These are phyloP conservation scores for Heliamphora pulchella DNA, from an alignment of 179 eudicot species.

Conservation along the genomic window DNA sequence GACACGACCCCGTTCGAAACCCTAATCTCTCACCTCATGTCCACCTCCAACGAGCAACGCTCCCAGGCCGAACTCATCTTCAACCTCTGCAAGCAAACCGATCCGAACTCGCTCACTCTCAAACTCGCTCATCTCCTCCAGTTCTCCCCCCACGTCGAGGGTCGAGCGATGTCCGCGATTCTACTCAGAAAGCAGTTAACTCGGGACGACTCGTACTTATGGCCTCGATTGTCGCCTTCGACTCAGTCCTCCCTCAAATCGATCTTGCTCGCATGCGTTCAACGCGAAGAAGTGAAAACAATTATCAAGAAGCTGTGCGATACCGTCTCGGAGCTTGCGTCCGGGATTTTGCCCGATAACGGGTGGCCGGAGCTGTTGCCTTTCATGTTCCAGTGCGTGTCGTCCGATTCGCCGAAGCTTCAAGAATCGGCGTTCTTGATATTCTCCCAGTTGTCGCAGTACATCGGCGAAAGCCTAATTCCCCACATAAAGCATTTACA, in stretches of 20 bases:
- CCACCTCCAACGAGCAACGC: constrained; percentile 70
- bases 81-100: constrained; percentile 59
- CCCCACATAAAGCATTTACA: constrained; percentile 64
- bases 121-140: constrained; percentile 69
- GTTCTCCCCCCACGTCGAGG: constrained; percentile 48
- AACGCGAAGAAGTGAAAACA: constrained; percentile 52
- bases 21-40: constrained; percentile 75
- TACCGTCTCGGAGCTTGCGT: constrained; percentile 72
- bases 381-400: constrained; percentile 80
- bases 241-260: constrained; percentile 61
- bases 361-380: constrained; percentile 83
- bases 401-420: constrained; percentile 48
- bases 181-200: constrained; percentile 69
- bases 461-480: constrained; percentile 50
- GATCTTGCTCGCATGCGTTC: constrained; percentile 44
- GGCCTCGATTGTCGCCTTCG: constrained; percentile 52
- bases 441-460: constrained; percentile 74
- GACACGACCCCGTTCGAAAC: constrained; percentile 72
- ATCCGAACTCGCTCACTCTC: constrained; percentile 67
- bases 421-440: constrained; percentile 79
- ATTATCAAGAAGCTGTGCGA: constrained; percentile 75
- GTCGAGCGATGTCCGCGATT: constrained; percentile 79
- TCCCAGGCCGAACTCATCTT: constrained; percentile 67
- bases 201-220: constrained; percentile 49
- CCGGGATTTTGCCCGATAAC: constrained; percentile 64